Evolutionary conservation across 305 asterid genomes (phyloP).

Genomic region (Rubia peregrina): DNA sequence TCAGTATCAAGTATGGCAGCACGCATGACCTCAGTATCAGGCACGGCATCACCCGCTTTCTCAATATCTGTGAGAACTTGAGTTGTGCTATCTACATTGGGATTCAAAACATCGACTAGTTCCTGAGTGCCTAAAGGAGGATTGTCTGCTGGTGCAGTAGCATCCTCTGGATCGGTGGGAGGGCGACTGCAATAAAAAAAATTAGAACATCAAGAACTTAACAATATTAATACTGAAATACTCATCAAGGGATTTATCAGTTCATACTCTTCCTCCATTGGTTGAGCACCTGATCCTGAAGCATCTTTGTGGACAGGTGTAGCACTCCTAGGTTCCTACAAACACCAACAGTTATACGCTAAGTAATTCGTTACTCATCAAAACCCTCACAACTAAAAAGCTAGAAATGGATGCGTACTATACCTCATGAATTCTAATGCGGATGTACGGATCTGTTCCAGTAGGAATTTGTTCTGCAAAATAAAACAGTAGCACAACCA

Average conservation of each 20-base stretch:
- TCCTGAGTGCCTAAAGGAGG: slow-evolving; percentile 29
- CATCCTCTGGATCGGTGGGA: slow-evolving; percentile 27
- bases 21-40: neutral
- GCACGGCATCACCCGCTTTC: neutral
- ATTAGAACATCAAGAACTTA: neutral
- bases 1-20: neutral
- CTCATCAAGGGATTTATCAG: slow-evolving; percentile 7
- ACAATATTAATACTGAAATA: neutral
- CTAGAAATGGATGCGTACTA: slow-evolving; percentile 25
- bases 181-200: slow-evolving; percentile 36
- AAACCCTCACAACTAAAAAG: neutral
- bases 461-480: slow-evolving; percentile 68
- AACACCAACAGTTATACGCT: neutral
- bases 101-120: slow-evolving; percentile 18
- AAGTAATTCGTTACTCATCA: neutral
- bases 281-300: slow-evolving; percentile 31
- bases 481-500: slow-evolving; percentile 13
- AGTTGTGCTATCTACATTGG: slow-evolving; percentile 25
- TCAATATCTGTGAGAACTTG: slow-evolving; percentile 28
- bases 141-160: slow-evolving; percentile 14
- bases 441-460: slow-evolving; percentile 55
- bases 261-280: slow-evolving; percentile 67
- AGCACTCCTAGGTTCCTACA: slow-evolving; percentile 33
- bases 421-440: slow-evolving; percentile 50
- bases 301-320: slow-evolving; percentile 25